Conservation (phyloP, 2,329 filamentous ascomycete genomes). For the Colletotrichum sublineola region DNA sequence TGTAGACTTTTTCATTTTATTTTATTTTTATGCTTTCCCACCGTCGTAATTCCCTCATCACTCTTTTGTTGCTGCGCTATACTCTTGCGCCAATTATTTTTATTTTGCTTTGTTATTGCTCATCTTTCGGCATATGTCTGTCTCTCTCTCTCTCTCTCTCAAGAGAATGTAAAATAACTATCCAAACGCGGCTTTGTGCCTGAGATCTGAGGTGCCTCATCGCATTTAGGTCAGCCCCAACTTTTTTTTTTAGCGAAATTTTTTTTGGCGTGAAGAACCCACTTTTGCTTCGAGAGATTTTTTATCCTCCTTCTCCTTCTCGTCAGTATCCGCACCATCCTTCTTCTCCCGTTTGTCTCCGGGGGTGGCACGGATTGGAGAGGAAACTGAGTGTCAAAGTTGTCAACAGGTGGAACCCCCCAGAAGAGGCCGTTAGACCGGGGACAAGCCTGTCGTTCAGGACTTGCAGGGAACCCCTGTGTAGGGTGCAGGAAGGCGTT, state of each 20-base stretch:
- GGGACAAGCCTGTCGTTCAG: slow-evolving; percentile 22
- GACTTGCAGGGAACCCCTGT: slow-evolving; percentile 24
- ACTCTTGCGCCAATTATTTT: background rate
- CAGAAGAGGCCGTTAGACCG: slow-evolving; percentile 6
- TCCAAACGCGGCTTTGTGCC: slow-evolving; percentile 1
- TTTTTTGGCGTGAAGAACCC: slow-evolving; percentile 25
- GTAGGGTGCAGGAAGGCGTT: background rate
- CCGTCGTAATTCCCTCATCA: background rate
- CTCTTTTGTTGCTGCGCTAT: background rate
- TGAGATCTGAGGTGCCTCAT: slow-evolving; percentile 9
- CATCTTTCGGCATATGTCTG: background rate
- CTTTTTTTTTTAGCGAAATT: background rate
- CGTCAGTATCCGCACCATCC: background rate
- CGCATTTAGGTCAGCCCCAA: slow-evolving; percentile 3
- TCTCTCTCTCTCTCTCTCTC: background rate
- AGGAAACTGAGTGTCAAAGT: slow-evolving; percentile 35
- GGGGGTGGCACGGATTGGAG: slow-evolving; percentile 33
- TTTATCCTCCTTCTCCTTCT: slow-evolving; percentile 49
- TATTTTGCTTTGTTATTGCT: background rate
- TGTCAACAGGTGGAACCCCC: slow-evolving; percentile 21
- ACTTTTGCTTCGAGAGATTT: slow-evolving; percentile 42
- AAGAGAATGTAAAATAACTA: background rate
- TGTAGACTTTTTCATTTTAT: slow-evolving; percentile 8
- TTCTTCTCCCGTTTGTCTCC: slow-evolving; percentile 19
- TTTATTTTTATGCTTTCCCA: background rate